Percentiles rank a stretch among this genome's conserved stretches.
phyloP scores from a whole-genome alignment of 2,329 filamentous ascomycete species.

The Colletotrichum tamarilloi region DNA sequence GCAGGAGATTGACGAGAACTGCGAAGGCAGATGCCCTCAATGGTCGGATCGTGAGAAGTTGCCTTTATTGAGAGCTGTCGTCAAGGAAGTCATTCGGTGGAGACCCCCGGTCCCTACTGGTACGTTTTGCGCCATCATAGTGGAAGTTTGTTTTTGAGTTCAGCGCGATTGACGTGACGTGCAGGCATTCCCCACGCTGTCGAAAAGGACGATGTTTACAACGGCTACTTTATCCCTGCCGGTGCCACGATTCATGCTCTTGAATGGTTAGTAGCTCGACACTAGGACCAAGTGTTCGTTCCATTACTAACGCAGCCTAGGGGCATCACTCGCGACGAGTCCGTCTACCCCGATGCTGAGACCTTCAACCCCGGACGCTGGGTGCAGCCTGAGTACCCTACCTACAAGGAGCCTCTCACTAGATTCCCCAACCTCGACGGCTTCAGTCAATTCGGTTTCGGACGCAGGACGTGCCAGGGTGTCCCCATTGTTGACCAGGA shows the following conservation, averaged over 20 bases:
- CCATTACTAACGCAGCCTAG: constrained; percentile 43
- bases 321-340: constrained; percentile 57
- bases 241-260: constrained; percentile 63
- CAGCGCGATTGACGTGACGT: constrained; percentile 39
- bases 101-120: constrained; percentile 65
- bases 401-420: constrained; percentile 53
- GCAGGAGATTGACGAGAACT: constrained; percentile 53
- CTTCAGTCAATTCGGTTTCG: constrained; percentile 63
- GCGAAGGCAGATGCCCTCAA: constrained; percentile 54
- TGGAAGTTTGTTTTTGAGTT: not conserved
- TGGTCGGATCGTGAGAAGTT: constrained; percentile 51
- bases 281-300: not conserved
- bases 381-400: constrained; percentile 50
- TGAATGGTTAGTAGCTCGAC: constrained; percentile 28
- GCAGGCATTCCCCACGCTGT: constrained; percentile 59
- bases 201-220: constrained; percentile 62
- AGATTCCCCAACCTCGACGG: constrained; percentile 52
- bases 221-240: constrained; percentile 63
- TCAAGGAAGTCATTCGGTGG: constrained; percentile 62
- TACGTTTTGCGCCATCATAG: constrained; percentile 36
- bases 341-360: constrained; percentile 50
- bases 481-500: constrained; percentile 55
- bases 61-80: constrained; percentile 51
- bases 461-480: constrained; percentile 60
- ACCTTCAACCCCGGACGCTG: constrained; percentile 54